phyloP scores from a whole-genome alignment of 2,329 filamentous ascomycete species.

The Truncatella angustata region DNA sequence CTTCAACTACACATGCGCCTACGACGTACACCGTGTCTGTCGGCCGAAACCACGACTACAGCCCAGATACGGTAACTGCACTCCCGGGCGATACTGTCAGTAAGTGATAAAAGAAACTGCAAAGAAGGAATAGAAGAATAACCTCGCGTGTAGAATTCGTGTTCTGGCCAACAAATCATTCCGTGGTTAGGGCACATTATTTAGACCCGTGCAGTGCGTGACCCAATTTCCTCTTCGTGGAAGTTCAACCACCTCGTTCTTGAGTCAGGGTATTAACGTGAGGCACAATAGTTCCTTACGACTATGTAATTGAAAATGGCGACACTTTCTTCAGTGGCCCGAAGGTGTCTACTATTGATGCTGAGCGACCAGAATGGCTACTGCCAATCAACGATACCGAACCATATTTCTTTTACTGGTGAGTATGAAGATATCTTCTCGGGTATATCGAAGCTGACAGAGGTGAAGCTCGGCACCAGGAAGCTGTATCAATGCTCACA shows the following conservation, averaged over 20 bases:
- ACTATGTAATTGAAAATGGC: constrained; percentile 2
- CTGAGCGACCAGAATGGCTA: background rate
- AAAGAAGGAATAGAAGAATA: background rate
- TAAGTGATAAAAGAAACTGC: background rate
- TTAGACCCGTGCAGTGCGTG: background rate
- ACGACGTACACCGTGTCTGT: background rate
- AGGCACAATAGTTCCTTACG: background rate
- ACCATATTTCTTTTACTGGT: constrained; percentile 9
- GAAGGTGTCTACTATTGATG: background rate
- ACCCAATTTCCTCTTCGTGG: background rate
- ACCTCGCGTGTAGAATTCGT: background rate
- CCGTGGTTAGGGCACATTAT: constrained; percentile 1
- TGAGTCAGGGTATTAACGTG: background rate
- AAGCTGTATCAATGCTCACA: constrained; percentile 63
- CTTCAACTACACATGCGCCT: background rate
- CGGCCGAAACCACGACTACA: constrained; percentile 1
- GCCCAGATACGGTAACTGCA: background rate
- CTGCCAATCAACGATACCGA: constrained; percentile 5
- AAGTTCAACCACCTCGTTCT: background rate
- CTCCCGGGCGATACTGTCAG: background rate
- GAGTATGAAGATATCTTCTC: background rate
- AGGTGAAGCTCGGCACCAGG: constrained; percentile 49
- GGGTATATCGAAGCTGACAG: background rate
- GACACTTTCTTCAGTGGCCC: constrained; percentile 8
- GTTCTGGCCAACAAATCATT: constrained; percentile 4